phyloP scores from a whole-genome alignment of 2,329 filamentous ascomycete genomes.

The Colletotrichum costaricense region DNA sequence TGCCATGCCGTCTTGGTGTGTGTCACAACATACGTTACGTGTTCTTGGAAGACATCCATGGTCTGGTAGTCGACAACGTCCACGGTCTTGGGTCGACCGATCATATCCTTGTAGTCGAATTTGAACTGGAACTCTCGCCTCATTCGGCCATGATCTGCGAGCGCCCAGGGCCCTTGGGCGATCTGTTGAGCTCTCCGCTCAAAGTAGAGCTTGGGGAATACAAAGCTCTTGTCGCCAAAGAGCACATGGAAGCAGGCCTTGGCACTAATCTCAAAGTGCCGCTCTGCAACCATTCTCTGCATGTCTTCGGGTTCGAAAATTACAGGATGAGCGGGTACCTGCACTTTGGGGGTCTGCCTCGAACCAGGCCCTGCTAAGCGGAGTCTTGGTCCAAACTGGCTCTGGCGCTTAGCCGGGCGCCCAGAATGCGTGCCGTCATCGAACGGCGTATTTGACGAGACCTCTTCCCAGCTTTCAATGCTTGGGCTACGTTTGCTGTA shows the following conservation, averaged over 20 bases:
- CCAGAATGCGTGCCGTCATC: conserved; percentile 67
- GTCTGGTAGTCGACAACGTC: conserved; percentile 85
- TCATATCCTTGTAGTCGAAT: conserved; percentile 73
- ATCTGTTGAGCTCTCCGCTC: conserved; percentile 84
- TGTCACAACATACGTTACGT: conserved; percentile 74
- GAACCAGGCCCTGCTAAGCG: conserved; percentile 42
- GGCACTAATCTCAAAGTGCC: conserved; percentile 88
- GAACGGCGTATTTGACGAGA: conserved; percentile 68
- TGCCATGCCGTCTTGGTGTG: conserved; percentile 80
- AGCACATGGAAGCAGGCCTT: conserved; percentile 96
- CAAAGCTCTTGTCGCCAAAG: conserved; percentile 94
- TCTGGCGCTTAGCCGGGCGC: conserved; percentile 47
- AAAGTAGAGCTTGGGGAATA: conserved; percentile 92
- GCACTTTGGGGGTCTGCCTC: conserved; percentile 72
- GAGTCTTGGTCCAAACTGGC: conserved; percentile 49
- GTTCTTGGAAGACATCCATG: conserved; percentile 85
- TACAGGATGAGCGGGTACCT: conserved; percentile 83
- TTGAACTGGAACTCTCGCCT: conserved; percentile 85
- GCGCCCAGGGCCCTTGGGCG: conserved; percentile 86
- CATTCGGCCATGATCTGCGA: conserved; percentile 76
- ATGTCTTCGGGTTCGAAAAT: conserved; percentile 87
- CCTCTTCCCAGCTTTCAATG: conserved; percentile 91
- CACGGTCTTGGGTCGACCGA: conserved; percentile 70
- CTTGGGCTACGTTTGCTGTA: conserved; percentile 75
- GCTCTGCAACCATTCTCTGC: conserved; percentile 79